Percentiles rank a stretch among this genome's conserved stretches.
Conservation (phyloP, 352 stramenopile genomes). For the Blastocystis hominis region DNA sequence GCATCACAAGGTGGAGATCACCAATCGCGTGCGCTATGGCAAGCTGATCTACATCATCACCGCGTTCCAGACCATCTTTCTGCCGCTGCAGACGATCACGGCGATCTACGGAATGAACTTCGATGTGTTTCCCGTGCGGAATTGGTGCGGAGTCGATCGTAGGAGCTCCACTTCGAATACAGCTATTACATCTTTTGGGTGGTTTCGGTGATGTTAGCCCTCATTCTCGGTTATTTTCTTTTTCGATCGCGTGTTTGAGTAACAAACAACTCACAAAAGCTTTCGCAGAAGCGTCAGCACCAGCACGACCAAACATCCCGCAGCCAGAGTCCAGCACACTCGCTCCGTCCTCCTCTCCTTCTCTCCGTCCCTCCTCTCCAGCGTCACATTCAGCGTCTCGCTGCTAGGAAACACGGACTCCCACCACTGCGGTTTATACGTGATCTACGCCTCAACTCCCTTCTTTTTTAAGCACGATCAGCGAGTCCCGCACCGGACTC, state of each 20-base stretch:
- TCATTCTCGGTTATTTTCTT: neutral
- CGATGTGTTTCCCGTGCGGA: conserved; percentile 27
- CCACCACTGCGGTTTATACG: conserved; percentile 16
- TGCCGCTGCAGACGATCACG: conserved; percentile 40
- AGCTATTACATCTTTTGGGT: conserved; percentile 41
- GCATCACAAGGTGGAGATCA: neutral
- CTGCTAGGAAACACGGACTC: neutral
- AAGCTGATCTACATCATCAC: conserved; percentile 50
- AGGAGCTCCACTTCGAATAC: conserved; percentile 31
- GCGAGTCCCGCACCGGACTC: neutral
- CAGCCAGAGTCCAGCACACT: neutral
- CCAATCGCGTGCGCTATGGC: neutral
- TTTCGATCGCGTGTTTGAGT: conserved; percentile 8
- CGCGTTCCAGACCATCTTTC: conserved; percentile 44
- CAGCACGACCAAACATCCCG: neutral
- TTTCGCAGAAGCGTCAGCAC: neutral
- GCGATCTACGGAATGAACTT: conserved; percentile 58
- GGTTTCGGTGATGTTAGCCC: neutral
- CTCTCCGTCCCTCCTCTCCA: neutral
- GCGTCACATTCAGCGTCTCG: neutral
- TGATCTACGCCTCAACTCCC: neutral
- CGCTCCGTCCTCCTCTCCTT: neutral
- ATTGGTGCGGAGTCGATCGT: neutral
- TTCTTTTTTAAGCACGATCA: neutral
- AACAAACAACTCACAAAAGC: neutral